phyloP scores from a whole-genome alignment of 805 yeast genomes.

The Jamesozyma gamospora region DNA sequence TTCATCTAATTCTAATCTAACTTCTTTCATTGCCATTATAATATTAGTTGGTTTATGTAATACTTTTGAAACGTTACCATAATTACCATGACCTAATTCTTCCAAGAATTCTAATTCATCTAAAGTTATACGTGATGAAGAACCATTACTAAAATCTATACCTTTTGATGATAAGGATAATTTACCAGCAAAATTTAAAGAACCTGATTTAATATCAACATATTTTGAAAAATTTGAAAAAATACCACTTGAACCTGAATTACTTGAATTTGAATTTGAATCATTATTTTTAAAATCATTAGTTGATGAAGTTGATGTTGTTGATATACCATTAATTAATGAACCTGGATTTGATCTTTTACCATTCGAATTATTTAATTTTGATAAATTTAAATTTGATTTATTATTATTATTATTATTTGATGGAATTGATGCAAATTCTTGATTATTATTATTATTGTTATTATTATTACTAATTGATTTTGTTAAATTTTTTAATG shows the following conservation, averaged over 20 bases:
- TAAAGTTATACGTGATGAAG: constrained; percentile 73
- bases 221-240: constrained; percentile 82
- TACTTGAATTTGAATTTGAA: constrained; percentile 9
- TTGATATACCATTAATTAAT: constrained; percentile 21
- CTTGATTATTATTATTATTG: constrained; percentile 17
- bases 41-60: constrained; percentile 87
- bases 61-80: constrained; percentile 91
- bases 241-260: constrained; percentile 37
- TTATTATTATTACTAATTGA: constrained; percentile 8
- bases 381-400: constrained; percentile 3
- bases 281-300: constrained; percentile 21
- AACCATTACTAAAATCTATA: constrained; percentile 80
- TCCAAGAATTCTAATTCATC: constrained; percentile 76
- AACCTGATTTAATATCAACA: constrained; percentile 85
- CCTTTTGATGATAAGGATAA: constrained; percentile 89
- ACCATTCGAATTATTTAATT: constrained; percentile 9
- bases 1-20: constrained; percentile 84
- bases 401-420: constrained; percentile 7
- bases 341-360: constrained; percentile 26
- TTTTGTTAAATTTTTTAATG: constrained; percentile 19
- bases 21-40: constrained; percentile 96
- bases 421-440: constrained; percentile 23
- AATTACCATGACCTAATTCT: constrained; percentile 91
- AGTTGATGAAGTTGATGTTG: constrained; percentile 28
- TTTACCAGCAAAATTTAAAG: constrained; percentile 85